Conservation (phyloP, 2,329 filamentous ascomycete species). For the Sporothrix dimorphospora region DNA sequence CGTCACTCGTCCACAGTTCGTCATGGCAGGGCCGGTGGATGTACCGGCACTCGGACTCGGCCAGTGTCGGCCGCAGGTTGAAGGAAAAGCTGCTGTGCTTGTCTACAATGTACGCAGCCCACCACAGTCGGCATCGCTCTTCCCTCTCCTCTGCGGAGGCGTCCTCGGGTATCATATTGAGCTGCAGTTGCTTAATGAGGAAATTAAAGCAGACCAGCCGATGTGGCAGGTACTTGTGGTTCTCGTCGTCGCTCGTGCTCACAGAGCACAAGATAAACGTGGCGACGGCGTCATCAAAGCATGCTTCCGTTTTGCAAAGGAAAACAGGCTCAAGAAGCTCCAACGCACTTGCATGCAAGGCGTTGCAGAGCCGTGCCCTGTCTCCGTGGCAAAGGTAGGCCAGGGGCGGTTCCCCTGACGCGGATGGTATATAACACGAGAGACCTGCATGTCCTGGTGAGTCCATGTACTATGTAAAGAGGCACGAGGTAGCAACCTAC, state of each 20-base stretch:
- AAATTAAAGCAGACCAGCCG: neutral
- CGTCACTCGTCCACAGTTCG: neutral
- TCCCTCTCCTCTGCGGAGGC: neutral
- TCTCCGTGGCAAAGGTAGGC: neutral
- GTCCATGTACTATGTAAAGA: neutral
- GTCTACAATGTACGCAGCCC: conserved; percentile 12
- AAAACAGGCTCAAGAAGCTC: conserved; percentile 6
- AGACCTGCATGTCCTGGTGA: neutral
- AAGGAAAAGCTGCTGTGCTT: conserved; percentile 21
- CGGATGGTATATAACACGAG: conserved; percentile 2
- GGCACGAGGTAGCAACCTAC: neutral
- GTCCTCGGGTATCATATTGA: neutral
- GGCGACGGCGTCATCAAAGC: conserved; percentile 16
- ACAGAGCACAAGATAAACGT: conserved; percentile 12
- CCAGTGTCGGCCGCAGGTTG: conserved; percentile 15
- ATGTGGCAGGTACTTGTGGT: conserved; percentile 11
- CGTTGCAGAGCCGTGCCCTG: conserved; percentile 7
- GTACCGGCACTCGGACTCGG: conserved; percentile 4
- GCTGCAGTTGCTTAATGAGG: conserved; percentile 10
- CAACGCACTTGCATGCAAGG: neutral
- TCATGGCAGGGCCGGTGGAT: conserved; percentile 2
- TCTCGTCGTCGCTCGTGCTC: conserved; percentile 6
- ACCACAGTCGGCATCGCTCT: conserved; percentile 9
- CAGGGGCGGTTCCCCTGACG: neutral
- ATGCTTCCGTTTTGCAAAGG: neutral